These are phyloP conservation scores for Cladosporium oxysporum DNA, from an alignment of 2,329 filamentous ascomycete species.

Conservation along the genomic window DNA sequence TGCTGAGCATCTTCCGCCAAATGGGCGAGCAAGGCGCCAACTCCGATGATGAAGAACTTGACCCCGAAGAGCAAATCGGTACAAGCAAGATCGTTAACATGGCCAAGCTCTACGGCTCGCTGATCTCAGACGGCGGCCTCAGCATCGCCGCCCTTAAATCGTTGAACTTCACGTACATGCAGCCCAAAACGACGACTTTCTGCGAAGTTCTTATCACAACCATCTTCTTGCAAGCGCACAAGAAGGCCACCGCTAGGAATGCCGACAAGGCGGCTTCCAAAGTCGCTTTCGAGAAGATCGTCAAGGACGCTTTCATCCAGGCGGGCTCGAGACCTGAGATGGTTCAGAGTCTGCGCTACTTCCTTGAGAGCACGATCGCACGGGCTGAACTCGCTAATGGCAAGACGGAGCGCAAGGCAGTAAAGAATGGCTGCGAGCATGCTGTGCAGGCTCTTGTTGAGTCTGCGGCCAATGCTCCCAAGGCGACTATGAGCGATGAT, in stretches of 20 bases:
- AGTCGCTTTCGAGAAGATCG: slow-evolving; percentile 52
- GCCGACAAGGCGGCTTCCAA: slow-evolving; percentile 38
- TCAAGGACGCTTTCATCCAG: slow-evolving; percentile 68
- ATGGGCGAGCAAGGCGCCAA: slow-evolving; percentile 71
- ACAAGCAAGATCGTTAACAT: slow-evolving; percentile 66
- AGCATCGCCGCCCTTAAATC: slow-evolving; percentile 62
- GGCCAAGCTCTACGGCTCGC: slow-evolving; percentile 64
- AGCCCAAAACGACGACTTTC: slow-evolving; percentile 74
- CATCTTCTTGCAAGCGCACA: slow-evolving; percentile 59
- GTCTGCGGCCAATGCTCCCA: slow-evolving; percentile 12
- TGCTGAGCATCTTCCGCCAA: slow-evolving; percentile 82
- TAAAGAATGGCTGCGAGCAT: slow-evolving; percentile 46
- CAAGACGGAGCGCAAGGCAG: slow-evolving; percentile 54
- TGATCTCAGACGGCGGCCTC: slow-evolving; percentile 62
- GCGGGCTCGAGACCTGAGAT: slow-evolving; percentile 67
- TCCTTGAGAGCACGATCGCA: slow-evolving; percentile 72
- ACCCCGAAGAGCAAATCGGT: slow-evolving; percentile 51
- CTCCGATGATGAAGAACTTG: slow-evolving; percentile 59
- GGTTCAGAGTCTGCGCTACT: slow-evolving; percentile 74
- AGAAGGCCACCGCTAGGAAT: slow-evolving; percentile 44
- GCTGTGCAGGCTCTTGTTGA: slow-evolving; percentile 19
- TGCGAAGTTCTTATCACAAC: slow-evolving; percentile 79
- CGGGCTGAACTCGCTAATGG: slow-evolving; percentile 59
- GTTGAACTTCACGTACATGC: slow-evolving; percentile 76
- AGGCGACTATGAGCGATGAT: slow-evolving; percentile 10